phyloP scores from a whole-genome alignment of 306 rosid genomes.

The Carpinus fangiana region DNA sequence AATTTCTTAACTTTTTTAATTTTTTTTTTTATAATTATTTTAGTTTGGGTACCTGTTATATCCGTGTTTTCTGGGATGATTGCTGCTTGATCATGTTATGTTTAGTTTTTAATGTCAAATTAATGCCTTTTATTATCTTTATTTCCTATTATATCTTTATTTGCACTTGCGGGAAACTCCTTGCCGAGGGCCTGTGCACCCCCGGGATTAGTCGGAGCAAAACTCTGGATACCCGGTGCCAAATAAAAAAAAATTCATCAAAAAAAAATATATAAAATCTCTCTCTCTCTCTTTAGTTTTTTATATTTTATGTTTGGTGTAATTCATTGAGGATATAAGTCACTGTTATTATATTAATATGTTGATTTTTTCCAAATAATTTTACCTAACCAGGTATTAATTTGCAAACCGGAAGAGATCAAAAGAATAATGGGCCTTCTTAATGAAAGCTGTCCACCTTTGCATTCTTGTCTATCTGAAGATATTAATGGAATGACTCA shows the following conservation, averaged over 20 bases:
- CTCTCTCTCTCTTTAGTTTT: not conserved
- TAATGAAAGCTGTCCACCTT: constrained; percentile 80
- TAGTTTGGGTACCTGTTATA: constrained; percentile 3
- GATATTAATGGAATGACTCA: constrained; percentile 96
- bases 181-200: too few species aligned
- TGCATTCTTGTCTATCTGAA: constrained; percentile 90
- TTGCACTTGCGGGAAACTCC: too few species aligned
- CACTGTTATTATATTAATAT: constrained; percentile 7
- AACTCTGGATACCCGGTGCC: too few species aligned
- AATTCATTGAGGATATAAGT: constrained; percentile 11
- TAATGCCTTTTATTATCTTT: not conserved
- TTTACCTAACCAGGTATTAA: constrained; percentile 56
- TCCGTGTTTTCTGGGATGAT: constrained; percentile 3
- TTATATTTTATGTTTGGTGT: constrained; percentile 20
- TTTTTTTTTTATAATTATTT: not conserved
- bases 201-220: too few species aligned
- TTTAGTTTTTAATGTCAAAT: not conserved
- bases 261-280: not conserved
- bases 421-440: constrained; percentile 74
- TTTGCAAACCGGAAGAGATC: constrained; percentile 85
- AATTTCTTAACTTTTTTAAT: too few species aligned
- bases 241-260: too few species aligned
- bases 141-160: constrained; percentile 12
- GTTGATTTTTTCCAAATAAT: constrained; percentile 14
- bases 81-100: constrained; percentile 11